Percentiles rank a stretch among this genome's conserved stretches.
phyloP scores from a whole-genome alignment of 805 yeast species.

The Barnettozyma siamensis region DNA sequence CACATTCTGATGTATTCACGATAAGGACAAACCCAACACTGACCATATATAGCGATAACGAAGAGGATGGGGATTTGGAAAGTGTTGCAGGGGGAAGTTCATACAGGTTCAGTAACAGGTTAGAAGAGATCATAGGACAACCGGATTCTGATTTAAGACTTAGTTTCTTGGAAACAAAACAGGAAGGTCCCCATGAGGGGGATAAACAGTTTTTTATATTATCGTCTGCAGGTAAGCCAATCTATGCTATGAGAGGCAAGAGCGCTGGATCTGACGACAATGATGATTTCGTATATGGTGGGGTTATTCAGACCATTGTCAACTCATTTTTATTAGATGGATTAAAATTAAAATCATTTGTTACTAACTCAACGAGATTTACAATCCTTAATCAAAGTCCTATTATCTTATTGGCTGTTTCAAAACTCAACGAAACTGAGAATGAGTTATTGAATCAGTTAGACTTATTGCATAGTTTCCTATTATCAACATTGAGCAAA shows the following conservation, averaged over 20 bases:
- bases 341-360: slow-evolving; percentile 41
- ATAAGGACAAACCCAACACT: slow-evolving; percentile 26
- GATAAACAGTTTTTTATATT: slow-evolving; percentile 70
- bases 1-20: slow-evolving; percentile 15
- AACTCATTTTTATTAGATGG: slow-evolving; percentile 52
- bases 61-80: slow-evolving; percentile 8
- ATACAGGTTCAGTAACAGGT: slow-evolving; percentile 12
- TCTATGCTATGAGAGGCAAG: slow-evolving; percentile 49
- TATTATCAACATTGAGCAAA: slow-evolving; percentile 78
- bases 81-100: slow-evolving; percentile 1
- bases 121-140: slow-evolving; percentile 24
- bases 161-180: slow-evolving; percentile 12
- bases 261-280: slow-evolving; percentile 23
- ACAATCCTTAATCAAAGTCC: slow-evolving; percentile 62
- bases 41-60: slow-evolving; percentile 25
- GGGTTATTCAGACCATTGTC: slow-evolving; percentile 73
- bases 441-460: slow-evolving; percentile 56
- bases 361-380: slow-evolving; percentile 41
- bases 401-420: slow-evolving; percentile 64
- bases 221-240: slow-evolving; percentile 85
- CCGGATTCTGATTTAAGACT: slow-evolving; percentile 14
- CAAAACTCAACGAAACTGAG: slow-evolving; percentile 49
- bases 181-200: slow-evolving; percentile 5
- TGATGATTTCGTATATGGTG: slow-evolving; percentile 62
- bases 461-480: slow-evolving; percentile 65